These are phyloP conservation scores for Mesembryanthemum crystallinum DNA, from an alignment of 148 eudicot species.

Conservation along the genomic window DNA sequence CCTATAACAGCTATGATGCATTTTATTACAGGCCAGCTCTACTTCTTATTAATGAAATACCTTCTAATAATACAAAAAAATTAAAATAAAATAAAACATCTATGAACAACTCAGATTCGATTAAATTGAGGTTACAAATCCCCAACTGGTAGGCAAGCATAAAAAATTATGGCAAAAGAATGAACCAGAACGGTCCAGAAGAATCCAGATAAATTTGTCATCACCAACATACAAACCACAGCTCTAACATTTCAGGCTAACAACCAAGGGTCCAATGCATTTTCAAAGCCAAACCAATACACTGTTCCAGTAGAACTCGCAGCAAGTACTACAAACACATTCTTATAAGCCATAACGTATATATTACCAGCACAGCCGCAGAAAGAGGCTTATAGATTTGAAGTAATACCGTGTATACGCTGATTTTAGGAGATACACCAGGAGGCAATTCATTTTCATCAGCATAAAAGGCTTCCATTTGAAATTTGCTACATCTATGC, in stretches of 20 bases:
- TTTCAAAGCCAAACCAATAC: not conserved
- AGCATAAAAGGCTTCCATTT: conserved; percentile 62
- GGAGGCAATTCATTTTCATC: conserved; percentile 67
- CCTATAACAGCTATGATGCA: not conserved
- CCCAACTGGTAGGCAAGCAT: not conserved
- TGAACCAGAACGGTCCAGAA: not conserved
- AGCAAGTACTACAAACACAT: not conserved
- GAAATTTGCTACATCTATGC: conserved; percentile 47
- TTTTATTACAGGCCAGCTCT: too few species aligned
- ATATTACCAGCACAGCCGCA: not conserved
- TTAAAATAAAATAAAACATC: too few species aligned
- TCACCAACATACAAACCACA: not conserved
- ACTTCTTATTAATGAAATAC: too few species aligned
- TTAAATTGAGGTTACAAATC: not conserved
- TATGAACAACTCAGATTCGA: not conserved
- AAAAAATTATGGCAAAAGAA: too few species aligned
- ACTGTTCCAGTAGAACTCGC: not conserved
- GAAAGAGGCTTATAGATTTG: not conserved
- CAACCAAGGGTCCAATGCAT: not conserved
- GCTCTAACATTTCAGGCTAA: not conserved
- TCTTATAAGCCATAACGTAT: not conserved
- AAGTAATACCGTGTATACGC: conserved; percentile 48
- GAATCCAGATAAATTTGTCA: not conserved
- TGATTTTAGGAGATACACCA: conserved; percentile 59
- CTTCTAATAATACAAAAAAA: too few species aligned